A percentile compares a stretch with the other conserved stretches of the same genome.
These are phyloP conservation scores for Haplosporangium sp. DNA, from an alignment of 371 early-diverging fungal genomes.

Conservation along the genomic window DNA sequence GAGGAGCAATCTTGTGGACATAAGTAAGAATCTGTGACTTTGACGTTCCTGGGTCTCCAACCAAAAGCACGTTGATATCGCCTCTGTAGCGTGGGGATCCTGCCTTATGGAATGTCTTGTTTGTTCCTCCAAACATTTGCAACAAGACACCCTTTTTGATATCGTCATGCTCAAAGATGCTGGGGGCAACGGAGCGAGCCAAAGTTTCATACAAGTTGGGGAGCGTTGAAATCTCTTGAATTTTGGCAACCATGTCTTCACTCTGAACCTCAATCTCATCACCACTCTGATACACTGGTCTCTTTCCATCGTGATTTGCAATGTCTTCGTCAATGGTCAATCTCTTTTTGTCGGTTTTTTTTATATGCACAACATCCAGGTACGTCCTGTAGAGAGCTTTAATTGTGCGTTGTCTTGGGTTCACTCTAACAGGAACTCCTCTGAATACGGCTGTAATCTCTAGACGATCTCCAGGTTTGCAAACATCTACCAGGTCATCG, in stretches of 20 bases:
- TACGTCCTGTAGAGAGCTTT: conserved; percentile 97
- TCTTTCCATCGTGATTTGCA: conserved; percentile 40
- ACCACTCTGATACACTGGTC: conserved; percentile 66
- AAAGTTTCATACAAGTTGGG: conserved; percentile 85
- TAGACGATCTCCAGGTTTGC: conserved; percentile 98
- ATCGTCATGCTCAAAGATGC: conserved; percentile 97
- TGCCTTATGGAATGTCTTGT: conserved; percentile 78
- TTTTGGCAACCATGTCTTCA: conserved; percentile 72
- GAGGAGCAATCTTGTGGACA: conserved; percentile 96
- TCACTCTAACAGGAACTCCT: conserved; percentile 96
- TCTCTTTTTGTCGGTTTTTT: conserved; percentile 83
- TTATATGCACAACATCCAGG: conserved; percentile 96
- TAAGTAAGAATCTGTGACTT: conserved; percentile 98
- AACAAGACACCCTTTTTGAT: conserved; percentile 98
- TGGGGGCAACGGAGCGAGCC: conserved; percentile 92
- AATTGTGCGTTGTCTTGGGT: conserved; percentile 92
- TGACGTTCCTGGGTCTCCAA: conserved; percentile 99
- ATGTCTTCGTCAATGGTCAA: conserved; percentile 56
- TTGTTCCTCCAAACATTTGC: conserved; percentile 98
- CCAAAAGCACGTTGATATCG: conserved; percentile 97
- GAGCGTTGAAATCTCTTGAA: conserved; percentile 69
- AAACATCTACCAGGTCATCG: conserved; percentile 96
- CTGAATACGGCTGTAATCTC: conserved; percentile 98
- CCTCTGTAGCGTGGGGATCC: conserved; percentile 85
- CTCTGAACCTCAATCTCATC: conserved; percentile 73